phyloP scores from a whole-genome alignment of 164 flowering plant genomes.

The Stephania cephalantha region DNA sequence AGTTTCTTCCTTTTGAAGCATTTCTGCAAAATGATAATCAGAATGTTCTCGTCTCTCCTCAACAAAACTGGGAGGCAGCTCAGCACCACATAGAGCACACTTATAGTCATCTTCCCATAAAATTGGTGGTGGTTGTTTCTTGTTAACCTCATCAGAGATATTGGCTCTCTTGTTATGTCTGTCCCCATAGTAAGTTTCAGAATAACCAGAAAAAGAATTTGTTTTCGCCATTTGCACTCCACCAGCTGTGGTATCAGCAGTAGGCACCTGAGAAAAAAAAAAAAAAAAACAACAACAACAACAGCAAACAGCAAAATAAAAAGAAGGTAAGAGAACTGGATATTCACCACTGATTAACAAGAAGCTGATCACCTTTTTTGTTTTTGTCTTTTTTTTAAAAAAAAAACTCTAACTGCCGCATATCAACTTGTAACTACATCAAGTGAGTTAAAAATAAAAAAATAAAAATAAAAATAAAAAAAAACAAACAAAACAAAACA shows the following conservation, averaged over 20 bases:
- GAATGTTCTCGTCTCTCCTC: slow-evolving; percentile 90
- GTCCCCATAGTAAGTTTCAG: slow-evolving; percentile 12
- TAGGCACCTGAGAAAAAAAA: slow-evolving; percentile 16
- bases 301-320: not conserved
- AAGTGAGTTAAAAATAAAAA: not conserved
- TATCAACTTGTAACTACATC: not conserved
- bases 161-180: slow-evolving; percentile 8
- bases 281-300: not conserved
- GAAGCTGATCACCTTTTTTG: not conserved
- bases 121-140: slow-evolving; percentile 15
- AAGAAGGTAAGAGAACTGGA: not conserved
- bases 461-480: too few species aligned
- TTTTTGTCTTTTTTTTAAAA: too few species aligned
- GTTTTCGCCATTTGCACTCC: slow-evolving; percentile 11
- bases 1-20: slow-evolving; percentile 71
- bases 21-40: slow-evolving; percentile 86
- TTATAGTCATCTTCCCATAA: slow-evolving; percentile 71
- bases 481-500: too few species aligned
- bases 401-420: not conserved
- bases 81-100: slow-evolving; percentile 80
- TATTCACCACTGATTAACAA: not conserved
- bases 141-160: slow-evolving; percentile 15
- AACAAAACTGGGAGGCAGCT: slow-evolving; percentile 63
- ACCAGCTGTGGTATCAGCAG: slow-evolving; percentile 8
- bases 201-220: slow-evolving; percentile 19